A percentile compares a stretch with the other conserved stretches of the same genome.
Conservation (phyloP, 2,329 filamentous ascomycete genomes). For the Hymenoscyphus fructigenus region DNA sequence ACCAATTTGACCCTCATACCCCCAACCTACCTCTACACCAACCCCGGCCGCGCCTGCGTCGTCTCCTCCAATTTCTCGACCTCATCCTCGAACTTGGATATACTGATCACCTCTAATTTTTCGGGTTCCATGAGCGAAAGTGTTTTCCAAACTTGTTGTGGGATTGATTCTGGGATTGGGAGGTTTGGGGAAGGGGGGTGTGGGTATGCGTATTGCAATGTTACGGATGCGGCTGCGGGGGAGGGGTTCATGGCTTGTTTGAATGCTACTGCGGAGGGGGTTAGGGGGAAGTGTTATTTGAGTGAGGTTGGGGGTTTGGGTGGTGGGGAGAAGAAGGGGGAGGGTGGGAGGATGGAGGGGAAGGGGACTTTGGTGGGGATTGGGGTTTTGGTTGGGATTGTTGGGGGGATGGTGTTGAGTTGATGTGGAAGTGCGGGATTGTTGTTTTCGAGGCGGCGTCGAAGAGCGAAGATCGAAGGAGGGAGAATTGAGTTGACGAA, state of each 20-base stretch:
- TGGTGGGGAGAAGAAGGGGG: neutral
- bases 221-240: conserved; percentile 3
- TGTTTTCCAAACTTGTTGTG: conserved; percentile 11
- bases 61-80: conserved; percentile 6
- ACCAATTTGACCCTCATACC: neutral
- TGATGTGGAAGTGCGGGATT: neutral
- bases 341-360: neutral
- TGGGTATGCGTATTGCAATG: conserved; percentile 12
- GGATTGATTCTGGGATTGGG: neutral
- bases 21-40: neutral
- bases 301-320: neutral
- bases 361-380: neutral
- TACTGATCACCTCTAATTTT: neutral
- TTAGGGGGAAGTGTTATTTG: neutral
- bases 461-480: no score
- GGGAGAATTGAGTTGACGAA: no score
- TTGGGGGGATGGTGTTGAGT: neutral
- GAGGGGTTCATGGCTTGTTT: conserved; percentile 12
- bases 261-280: conserved; percentile 7
- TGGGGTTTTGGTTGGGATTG: neutral
- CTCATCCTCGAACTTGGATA: neutral
- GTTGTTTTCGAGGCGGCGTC: no score
- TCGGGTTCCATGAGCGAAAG: neutral
- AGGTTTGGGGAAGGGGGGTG: neutral
- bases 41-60: neutral